Base-by-base conservation (phyloP, 495 filamentous ascomycete genomes). In the Eremomyces bilateralis region DNA sequence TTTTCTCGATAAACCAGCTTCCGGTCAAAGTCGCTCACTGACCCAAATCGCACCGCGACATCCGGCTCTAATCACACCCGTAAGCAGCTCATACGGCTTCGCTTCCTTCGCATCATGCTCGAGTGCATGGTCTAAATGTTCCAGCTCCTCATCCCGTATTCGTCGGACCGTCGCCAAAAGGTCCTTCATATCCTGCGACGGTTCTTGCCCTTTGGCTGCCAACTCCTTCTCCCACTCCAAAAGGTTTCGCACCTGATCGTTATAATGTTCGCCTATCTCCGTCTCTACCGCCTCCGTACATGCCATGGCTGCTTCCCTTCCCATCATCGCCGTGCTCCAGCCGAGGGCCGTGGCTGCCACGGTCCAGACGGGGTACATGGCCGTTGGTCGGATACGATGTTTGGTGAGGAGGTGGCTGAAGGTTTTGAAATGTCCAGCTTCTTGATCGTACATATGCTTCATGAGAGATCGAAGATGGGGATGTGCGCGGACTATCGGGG, bases 231-330 rank as follows among this genome's bases (percentile, higher is more conserved):
- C 63, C 80, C 91, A 94, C 37, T 69, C 67, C 20, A 95, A 47
- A 47, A 97, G 59, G 25, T 64, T 61, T 32, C 79, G 55, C 21
- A 97, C 77, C 57, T 97, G 88, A 27, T 71, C 73, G 52, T 97
- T 97, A 51, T 97, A 97, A 53, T 97, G 88, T 12, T 67, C 69
- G 0, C 90, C 88, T 42, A 97, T 97, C 61, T 95, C 88, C 20
- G 90, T 97, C 60, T 97, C 88, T 20, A 97, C 83, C 3, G 88
- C 88, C 57, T 97, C 88, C 8, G 88, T 97, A 50, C 88, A 97
- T 16, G 90, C 88, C 88, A 97, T 97, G 2, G 88, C 83, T 0
- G 88, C 85, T 57, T 95, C 85, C 25, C 78, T 68, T 0, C 90
- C 83, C 63, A 95, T 63, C n/a, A 83, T 52, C 0, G 73, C 88